Evolutionary conservation across 73 alveolate species (phyloP).

Genomic region (Blepharisma japonicum): DNA sequence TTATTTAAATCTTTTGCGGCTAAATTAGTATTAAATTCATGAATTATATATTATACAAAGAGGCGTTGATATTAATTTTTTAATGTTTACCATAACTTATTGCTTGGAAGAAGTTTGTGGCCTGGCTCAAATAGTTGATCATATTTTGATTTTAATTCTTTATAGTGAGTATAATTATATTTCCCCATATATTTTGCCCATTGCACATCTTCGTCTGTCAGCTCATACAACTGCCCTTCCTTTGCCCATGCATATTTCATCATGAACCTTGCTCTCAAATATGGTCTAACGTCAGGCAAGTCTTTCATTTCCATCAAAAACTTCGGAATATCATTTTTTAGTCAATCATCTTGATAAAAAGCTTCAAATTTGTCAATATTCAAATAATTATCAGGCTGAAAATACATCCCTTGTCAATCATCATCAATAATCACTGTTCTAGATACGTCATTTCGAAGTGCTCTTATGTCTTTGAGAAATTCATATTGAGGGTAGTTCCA

Average conservation of each 20-base stretch:
- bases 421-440: conserved; percentile 29
- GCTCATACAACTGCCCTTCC: background rate
- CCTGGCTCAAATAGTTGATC: conserved; percentile 15
- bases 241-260: conserved; percentile 27
- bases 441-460: conserved; percentile 17
- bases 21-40: too few species aligned
- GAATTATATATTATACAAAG: too few species aligned
- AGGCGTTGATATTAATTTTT: too few species aligned
- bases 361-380: conserved; percentile 17
- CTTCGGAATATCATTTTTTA: conserved; percentile 5
- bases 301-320: background rate
- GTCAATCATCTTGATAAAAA: conserved; percentile 2
- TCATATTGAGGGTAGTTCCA: conserved; percentile 23
- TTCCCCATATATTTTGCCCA: conserved; percentile 14
- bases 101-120: background rate
- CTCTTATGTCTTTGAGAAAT: conserved; percentile 18
- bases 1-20: too few species aligned
- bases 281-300: conserved; percentile 26
- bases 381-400: conserved; percentile 24
- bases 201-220: background rate
- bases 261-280: conserved; percentile 17
- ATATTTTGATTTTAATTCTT: background rate
- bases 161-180: background rate
- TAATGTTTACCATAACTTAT: conserved; percentile 2
- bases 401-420: conserved; percentile 28